phyloP scores from a whole-genome alignment of 192 early-diverging fungal genomes.

The Fimicolochytrium jonesii region DNA sequence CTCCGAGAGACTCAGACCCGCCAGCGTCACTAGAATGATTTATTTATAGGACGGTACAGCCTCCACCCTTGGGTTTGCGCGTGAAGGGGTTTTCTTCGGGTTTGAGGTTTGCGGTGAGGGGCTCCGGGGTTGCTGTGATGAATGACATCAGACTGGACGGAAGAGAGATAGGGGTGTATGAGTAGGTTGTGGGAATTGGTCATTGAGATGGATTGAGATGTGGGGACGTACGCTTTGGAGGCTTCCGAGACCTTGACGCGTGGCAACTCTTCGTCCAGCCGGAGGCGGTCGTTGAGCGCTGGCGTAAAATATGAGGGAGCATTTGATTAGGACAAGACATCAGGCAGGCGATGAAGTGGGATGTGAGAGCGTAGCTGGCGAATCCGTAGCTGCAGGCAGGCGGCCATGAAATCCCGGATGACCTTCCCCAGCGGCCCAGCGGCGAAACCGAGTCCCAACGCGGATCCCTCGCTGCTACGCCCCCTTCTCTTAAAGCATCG shows the following conservation, averaged over 20 bases:
- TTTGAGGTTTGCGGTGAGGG: conserved; percentile 39
- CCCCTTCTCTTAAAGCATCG: too few species aligned
- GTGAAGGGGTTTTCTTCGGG: conserved; percentile 53
- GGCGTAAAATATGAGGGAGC: conserved; percentile 44
- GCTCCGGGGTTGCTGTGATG: conserved; percentile 45
- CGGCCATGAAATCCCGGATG: too few species aligned
- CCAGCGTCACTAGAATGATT: too few species aligned
- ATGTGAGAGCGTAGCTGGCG: neutral
- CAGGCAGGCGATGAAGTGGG: neutral
- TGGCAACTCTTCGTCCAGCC: conserved; percentile 51
- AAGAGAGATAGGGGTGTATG: neutral
- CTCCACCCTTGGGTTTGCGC: conserved; percentile 28
- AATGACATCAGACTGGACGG: conserved; percentile 37
- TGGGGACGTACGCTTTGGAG: conserved; percentile 44
- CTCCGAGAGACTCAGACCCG: too few species aligned
- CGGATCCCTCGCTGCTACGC: too few species aligned
- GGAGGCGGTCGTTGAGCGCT: conserved; percentile 49
- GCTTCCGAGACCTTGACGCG: conserved; percentile 55
- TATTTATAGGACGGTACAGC: conserved; percentile 19
- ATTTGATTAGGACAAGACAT: conserved; percentile 29
- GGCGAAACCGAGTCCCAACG: too few species aligned
- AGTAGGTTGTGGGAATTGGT: neutral
- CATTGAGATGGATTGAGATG: neutral
- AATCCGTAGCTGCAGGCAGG: too few species aligned
- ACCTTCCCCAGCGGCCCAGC: too few species aligned